phyloP scores from a whole-genome alignment of 2,329 filamentous ascomycete species.

The Nigrospora sphaerica region DNA sequence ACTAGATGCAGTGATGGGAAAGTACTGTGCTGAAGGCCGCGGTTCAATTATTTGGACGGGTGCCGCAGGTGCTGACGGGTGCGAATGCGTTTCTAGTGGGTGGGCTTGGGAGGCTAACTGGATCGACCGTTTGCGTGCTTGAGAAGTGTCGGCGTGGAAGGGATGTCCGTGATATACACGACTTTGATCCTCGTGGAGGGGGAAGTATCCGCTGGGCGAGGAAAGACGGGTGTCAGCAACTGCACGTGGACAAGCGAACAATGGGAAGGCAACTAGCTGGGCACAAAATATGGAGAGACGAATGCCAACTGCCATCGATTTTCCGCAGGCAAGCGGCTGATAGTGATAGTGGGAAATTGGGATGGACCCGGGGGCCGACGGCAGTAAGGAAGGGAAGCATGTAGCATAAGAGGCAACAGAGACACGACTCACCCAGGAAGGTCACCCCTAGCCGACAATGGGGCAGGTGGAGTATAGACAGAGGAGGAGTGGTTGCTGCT shows the following conservation, averaged over 20 bases:
- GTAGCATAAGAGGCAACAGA: too few species aligned
- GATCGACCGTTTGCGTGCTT: slow-evolving; percentile 28
- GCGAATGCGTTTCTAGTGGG: slow-evolving; percentile 7
- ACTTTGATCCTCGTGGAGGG: slow-evolving; percentile 48
- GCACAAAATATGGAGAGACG: too few species aligned
- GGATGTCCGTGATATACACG: slow-evolving; percentile 44
- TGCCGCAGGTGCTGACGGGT: not conserved
- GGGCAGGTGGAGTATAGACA: slow-evolving; percentile 36
- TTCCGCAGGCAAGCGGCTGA: too few species aligned
- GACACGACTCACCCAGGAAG: slow-evolving; percentile 44
- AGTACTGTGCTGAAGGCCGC: too few species aligned
- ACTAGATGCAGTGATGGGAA: too few species aligned
- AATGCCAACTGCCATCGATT: too few species aligned
- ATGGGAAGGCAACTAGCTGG: too few species aligned
- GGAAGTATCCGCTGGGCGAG: slow-evolving; percentile 48
- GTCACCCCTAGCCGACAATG: slow-evolving; percentile 52
- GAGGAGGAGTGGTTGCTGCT: slow-evolving; percentile 20
- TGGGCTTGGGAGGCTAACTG: slow-evolving; percentile 24
- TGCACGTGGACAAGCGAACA: not conserved
- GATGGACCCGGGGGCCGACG: too few species aligned
- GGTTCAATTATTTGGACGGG: not conserved
- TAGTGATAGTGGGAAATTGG: too few species aligned
- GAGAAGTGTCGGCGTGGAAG: slow-evolving; percentile 36
- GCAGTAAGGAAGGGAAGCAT: too few species aligned
- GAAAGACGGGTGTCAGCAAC: not conserved